Percentiles rank a stretch among this genome's conserved stretches.
Conservation (phyloP, 768 basidiomycete species). For the Filobasidium floriforme region DNA sequence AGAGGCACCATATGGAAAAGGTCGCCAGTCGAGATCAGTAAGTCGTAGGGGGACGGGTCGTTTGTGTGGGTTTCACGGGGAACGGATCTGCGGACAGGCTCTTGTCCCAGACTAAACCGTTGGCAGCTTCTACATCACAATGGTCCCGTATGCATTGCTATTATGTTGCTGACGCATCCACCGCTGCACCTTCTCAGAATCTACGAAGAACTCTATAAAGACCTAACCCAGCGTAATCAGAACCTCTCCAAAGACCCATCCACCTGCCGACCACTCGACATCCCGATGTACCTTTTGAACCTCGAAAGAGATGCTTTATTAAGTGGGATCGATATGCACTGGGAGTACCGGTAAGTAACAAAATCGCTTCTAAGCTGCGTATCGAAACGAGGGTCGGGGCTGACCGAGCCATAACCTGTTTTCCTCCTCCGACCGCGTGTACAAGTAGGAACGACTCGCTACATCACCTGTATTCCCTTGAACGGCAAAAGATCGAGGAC, state of each 20-base stretch:
- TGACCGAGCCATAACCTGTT: not conserved
- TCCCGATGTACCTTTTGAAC: conserved; percentile 44
- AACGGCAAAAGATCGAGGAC: conserved; percentile 47
- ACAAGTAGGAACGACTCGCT: not conserved
- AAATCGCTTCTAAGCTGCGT: not conserved
- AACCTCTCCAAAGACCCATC: conserved; percentile 41
- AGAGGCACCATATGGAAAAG: conserved; percentile 46
- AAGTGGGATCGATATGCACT: conserved; percentile 43
- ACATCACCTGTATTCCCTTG: conserved; percentile 43
- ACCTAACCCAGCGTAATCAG: conserved; percentile 40
- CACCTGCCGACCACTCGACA: conserved; percentile 12
- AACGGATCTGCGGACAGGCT: not conserved
- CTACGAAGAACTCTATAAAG: conserved; percentile 38
- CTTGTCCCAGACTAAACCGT: too few species aligned
- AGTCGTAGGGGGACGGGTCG: conserved; percentile 15
- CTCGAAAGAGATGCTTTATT: conserved; percentile 47
- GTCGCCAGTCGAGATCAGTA: conserved; percentile 44
- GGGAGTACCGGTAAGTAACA: conserved; percentile 43
- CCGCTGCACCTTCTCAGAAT: conserved; percentile 28
- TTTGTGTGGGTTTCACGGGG: not conserved
- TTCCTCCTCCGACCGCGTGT: not conserved
- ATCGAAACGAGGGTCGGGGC: not conserved
- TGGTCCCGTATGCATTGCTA: too few species aligned
- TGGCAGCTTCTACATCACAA: too few species aligned
- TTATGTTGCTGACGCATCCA: not conserved